Base-by-base conservation (phyloP, 164 flowering plant species). In the Macadamia integrifolia region DNA sequence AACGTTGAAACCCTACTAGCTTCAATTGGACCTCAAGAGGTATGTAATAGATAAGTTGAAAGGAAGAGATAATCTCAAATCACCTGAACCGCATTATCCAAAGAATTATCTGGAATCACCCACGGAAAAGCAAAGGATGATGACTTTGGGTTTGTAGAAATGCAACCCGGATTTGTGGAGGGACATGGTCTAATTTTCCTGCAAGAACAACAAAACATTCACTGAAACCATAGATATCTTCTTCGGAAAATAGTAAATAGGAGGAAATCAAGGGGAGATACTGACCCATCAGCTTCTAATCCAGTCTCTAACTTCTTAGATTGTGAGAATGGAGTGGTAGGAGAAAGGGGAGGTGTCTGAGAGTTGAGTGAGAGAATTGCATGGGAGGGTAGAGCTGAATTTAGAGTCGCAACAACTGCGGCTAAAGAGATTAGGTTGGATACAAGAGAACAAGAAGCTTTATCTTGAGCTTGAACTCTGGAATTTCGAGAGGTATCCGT, bases 151-250 rank as follows among this genome's bases (percentile, higher is more conserved):
- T 90, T 93, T 1, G 94, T 83, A 0, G 98, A 86, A 31, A 93
- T 69, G 71, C 97, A 91, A 31, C 97, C 82, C 0, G 97, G 98
- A 80, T 93, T 93, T 0, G 68, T 77, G 0, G 97, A 85, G 0
- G 98, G 97, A 76, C 98, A 93, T 61, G 92, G 86, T 61, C 97
- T 86, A 62, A 93, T 88, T 75, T 90, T 91, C 74, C 98, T 89
- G 85, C 74, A 81, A 74, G 28, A 53, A 62, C 43, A 68, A 14
- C 43, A 68, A 14, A 58, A 15, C 6, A 23, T 35, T 14, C n/a
- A 3, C 10, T 44, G 13, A 13, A 60, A 46, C 50, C 50, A 46
- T 46, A 46, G 28, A 17, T 35, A 35, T 35, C 40, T 35, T 35
- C 40, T 2, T 14, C 12, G 43, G 18, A 61, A 18, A 42, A 6